phyloP scores from a whole-genome alignment of 73 alveolate species.

The Symbiodinium pilosum region DNA sequence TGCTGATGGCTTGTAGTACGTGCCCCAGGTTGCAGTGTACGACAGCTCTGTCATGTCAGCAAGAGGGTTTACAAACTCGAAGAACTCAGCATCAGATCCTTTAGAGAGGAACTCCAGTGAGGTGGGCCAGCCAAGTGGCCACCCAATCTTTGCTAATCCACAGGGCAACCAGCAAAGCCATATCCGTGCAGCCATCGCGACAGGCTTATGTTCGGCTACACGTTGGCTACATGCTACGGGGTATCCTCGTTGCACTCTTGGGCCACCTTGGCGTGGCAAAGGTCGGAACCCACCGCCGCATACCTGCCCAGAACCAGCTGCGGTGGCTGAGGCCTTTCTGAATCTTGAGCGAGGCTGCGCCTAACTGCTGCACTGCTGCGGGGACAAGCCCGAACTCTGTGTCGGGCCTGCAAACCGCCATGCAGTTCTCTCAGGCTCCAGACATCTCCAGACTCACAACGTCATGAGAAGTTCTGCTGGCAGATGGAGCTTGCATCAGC shows the following conservation, averaged over 20 bases:
- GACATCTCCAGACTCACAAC: not conserved
- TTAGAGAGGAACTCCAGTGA: conserved; percentile 39
- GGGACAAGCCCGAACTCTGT: not conserved
- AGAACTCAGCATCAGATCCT: conserved; percentile 19
- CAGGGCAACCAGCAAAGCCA: not conserved
- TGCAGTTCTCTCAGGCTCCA: not conserved
- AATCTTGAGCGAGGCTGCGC: not conserved
- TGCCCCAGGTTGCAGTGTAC: conserved; percentile 88
- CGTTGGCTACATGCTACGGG: too few species aligned
- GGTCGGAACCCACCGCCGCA: too few species aligned
- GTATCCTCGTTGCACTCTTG: too few species aligned
- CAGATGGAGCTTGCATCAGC: too few species aligned
- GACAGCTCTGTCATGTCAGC: conserved; percentile 73
- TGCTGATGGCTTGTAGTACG: conserved; percentile 38
- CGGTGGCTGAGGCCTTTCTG: not conserved
- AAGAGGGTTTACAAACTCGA: conserved; percentile 39
- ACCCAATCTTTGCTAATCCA: not conserved
- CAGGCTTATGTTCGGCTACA: too few species aligned
- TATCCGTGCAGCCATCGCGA: not conserved
- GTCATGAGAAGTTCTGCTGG: too few species aligned
- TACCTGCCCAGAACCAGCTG: too few species aligned
- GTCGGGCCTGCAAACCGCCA: not conserved
- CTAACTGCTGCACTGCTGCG: not conserved
- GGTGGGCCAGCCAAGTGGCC: conserved; percentile 56
- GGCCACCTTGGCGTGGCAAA: too few species aligned